These are phyloP conservation scores for Micractinium conductrix DNA, from an alignment of 139 green algal genomes.

Conservation along the genomic window DNA sequence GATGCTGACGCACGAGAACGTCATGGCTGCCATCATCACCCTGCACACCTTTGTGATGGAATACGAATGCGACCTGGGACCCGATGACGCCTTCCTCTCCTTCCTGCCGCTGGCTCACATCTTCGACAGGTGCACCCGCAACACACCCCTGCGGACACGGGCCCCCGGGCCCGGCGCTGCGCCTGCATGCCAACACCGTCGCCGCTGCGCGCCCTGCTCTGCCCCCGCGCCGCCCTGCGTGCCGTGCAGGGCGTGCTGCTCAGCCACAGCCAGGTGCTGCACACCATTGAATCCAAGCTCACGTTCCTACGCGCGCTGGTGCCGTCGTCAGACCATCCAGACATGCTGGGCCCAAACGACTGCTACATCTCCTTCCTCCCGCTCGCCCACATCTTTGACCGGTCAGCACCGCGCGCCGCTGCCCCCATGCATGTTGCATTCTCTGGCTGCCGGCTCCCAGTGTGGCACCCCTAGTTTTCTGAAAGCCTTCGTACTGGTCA, in stretches of 20 bases:
- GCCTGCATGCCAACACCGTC: background rate
- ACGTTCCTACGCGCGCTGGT: constrained; percentile 53
- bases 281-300: constrained; percentile 55
- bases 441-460: background rate
- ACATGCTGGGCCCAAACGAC: constrained; percentile 45
- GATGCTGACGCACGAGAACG: constrained; percentile 73
- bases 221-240: background rate
- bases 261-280: constrained; percentile 68
- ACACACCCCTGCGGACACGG: background rate
- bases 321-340: background rate
- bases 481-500: background rate
- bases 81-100: constrained; percentile 69
- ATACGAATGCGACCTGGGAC: background rate
- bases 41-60: constrained; percentile 59
- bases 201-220: background rate
- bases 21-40: constrained; percentile 67
- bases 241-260: constrained; percentile 82
- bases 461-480: background rate
- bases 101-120: constrained; percentile 94
- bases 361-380: constrained; percentile 81
- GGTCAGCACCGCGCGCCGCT: background rate
- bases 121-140: constrained; percentile 75
- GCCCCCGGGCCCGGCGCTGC: background rate
- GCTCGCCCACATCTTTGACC: constrained; percentile 81
- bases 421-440: too few relatives aligned